A percentile compares a stretch with the other conserved stretches of the same genome.
These are phyloP conservation scores for Solanum sparsipilum DNA, from an alignment of 257 asterid genomes.

Conservation along the genomic window DNA sequence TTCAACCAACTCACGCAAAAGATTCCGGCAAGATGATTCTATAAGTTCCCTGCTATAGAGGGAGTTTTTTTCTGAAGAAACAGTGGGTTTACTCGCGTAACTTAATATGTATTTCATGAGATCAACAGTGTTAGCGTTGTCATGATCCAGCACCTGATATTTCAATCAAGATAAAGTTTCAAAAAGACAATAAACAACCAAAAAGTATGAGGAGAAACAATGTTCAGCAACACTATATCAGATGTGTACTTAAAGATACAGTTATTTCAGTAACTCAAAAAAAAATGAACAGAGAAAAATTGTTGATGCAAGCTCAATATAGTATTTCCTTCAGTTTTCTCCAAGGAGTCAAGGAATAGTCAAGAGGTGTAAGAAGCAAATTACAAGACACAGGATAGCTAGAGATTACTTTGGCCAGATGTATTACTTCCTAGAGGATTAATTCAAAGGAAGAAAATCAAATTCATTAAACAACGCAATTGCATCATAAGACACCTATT, in stretches of 20 bases:
- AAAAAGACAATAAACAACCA: neutral
- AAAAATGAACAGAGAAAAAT: neutral
- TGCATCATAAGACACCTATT: neutral
- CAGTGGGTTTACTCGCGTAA: slow-evolving; percentile 69
- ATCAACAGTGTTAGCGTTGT: slow-evolving; percentile 45
- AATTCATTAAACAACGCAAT: neutral
- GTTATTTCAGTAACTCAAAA: neutral
- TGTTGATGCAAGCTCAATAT: neutral
- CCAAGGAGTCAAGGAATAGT: neutral
- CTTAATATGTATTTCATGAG: slow-evolving; percentile 85
- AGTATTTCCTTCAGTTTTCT: neutral
- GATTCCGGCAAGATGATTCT: slow-evolving; percentile 63
- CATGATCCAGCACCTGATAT: slow-evolving; percentile 43
- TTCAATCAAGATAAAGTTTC: neutral
- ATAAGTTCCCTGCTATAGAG: slow-evolving; percentile 64
- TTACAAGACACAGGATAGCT: neutral
- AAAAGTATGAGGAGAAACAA: neutral
- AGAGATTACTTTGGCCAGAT: neutral
- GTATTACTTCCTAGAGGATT: neutral
- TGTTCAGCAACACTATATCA: neutral
- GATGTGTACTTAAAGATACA: neutral
- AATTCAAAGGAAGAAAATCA: neutral
- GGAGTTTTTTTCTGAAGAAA: slow-evolving; percentile 39
- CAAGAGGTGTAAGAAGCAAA: neutral
- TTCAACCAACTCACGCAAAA: slow-evolving; percentile 52